phyloP scores from a whole-genome alignment of 805 yeast species.

The Pichia ethanolica region DNA sequence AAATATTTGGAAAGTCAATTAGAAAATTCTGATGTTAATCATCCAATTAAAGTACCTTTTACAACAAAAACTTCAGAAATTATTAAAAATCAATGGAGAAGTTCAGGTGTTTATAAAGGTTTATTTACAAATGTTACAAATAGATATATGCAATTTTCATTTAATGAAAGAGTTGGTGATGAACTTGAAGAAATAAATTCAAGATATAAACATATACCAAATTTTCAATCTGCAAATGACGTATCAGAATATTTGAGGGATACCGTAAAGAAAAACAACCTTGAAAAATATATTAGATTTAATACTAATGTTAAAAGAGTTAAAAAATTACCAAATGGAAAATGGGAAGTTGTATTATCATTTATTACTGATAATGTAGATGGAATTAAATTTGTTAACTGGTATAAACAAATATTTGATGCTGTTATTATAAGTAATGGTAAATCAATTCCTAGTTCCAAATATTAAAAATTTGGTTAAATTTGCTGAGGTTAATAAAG shows the following conservation, averaged over 20 bases:
- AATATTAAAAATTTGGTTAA: conserved; percentile 23
- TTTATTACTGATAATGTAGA: conserved; percentile 9
- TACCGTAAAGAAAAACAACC: conserved; percentile 18
- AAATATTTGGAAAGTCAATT: conserved; percentile 11
- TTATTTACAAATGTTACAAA: conserved; percentile 38
- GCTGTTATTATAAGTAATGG: conserved; percentile 61
- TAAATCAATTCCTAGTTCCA: conserved; percentile 56
- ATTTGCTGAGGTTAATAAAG: conserved; percentile 33
- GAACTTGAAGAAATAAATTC: conserved; percentile 5
- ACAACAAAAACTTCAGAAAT: background rate
- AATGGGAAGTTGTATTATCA: conserved; percentile 30
- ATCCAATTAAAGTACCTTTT: conserved; percentile 22
- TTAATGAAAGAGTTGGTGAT: conserved; percentile 15
- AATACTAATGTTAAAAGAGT: conserved; percentile 37
- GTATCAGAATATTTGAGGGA: conserved; percentile 13
- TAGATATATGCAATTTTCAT: conserved; percentile 33
- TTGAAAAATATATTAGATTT: conserved; percentile 30
- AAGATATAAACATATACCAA: conserved; percentile 10
- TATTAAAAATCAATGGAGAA: conserved; percentile 29
- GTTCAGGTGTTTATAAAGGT: conserved; percentile 31
- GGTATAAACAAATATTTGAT: conserved; percentile 46
- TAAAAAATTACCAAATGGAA: conserved; percentile 23
- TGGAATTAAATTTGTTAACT: conserved; percentile 14
- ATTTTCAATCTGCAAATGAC: conserved; percentile 25
- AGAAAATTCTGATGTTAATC: conserved; percentile 26